A percentile compares a stretch with the other conserved stretches of the same genome.
phyloP scores from a whole-genome alignment of 2,329 filamentous ascomycete species.

The Botrytis hyacinthi region DNA sequence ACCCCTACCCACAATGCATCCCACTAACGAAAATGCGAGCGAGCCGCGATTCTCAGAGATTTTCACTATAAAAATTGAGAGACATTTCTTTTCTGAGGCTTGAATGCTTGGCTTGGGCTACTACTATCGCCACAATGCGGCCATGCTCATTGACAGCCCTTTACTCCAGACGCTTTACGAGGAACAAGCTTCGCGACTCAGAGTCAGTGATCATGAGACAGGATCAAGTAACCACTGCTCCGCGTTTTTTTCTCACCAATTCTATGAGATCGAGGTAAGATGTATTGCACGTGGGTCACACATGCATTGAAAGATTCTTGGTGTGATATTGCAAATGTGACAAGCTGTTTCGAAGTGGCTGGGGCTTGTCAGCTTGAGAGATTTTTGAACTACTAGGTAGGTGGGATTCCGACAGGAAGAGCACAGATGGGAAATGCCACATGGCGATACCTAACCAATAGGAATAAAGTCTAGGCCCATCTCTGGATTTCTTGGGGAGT shows the following conservation, averaged over 20 bases:
- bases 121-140: neutral
- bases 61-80: neutral
- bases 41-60: neutral
- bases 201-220: constrained; percentile 13
- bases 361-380: neutral
- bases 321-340: constrained; percentile 1
- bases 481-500: neutral
- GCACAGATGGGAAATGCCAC: neutral
- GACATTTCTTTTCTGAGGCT: neutral
- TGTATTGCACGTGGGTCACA: constrained; percentile 2
- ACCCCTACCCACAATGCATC: neutral
- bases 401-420: constrained; percentile 5
- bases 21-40: constrained; percentile 2
- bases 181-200: constrained; percentile 7
- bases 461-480: neutral
- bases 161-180: neutral
- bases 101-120: neutral
- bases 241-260: neutral
- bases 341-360: neutral
- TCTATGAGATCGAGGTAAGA: neutral
- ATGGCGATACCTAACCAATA: constrained; percentile 1
- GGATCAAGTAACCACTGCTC: neutral
- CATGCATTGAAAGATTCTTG: neutral
- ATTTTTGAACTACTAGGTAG: neutral
- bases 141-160: neutral